These are phyloP conservation scores for Fusarium hostae DNA, from an alignment of 2,329 filamentous ascomycete species.

Conservation along the genomic window DNA sequence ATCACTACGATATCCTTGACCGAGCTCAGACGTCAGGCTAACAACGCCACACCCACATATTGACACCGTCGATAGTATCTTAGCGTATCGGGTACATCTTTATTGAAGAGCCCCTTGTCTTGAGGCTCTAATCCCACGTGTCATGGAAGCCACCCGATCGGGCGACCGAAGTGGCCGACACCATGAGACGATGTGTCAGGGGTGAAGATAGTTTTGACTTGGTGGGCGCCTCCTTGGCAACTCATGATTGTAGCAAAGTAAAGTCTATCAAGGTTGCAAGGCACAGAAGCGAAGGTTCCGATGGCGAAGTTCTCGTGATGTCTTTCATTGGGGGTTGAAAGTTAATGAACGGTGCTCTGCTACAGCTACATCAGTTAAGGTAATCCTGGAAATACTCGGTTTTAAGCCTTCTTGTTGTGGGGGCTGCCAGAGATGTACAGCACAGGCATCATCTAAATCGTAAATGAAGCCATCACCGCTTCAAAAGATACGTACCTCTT, in stretches of 20 bases:
- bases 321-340: neutral
- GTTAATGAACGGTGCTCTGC: fast-evolving
- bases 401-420: fast-evolving
- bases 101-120: neutral
- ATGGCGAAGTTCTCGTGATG: neutral
- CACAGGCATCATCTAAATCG: neutral
- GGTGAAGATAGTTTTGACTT: neutral
- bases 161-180: constrained; percentile 34
- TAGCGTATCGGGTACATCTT: neutral
- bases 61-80: neutral
- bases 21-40: constrained; percentile 8
- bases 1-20: constrained; percentile 1
- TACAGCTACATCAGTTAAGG: fast-evolving
- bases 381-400: fast-evolving
- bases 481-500: neutral
- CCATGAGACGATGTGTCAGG: constrained; percentile 1
- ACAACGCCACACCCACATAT: constrained; percentile 7
- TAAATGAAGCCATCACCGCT: constrained; percentile 20
- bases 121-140: constrained; percentile 34
- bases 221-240: neutral
- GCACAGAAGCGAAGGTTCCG: neutral
- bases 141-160: constrained; percentile 26
- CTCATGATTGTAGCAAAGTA: neutral
- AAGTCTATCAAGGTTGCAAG: neutral
- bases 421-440: neutral